A percentile compares a stretch with the other conserved stretches of the same genome.
Evolutionary conservation across 805 yeast genomes (phyloP).

Genomic region (Candida taoyuanica): DNA sequence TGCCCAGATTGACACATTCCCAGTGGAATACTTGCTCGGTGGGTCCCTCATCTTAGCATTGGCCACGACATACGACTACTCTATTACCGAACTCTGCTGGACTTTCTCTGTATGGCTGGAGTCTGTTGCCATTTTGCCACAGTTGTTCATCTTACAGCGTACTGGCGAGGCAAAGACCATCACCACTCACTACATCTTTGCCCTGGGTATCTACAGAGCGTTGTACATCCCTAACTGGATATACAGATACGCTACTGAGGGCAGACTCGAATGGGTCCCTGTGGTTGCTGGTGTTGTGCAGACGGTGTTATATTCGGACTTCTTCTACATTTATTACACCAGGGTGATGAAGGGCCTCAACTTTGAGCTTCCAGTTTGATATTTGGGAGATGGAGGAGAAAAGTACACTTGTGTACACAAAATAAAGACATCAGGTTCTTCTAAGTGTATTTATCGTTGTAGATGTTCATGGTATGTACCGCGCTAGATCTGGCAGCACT

Average conservation of each 20-base stretch:
- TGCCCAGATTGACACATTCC: conserved; percentile 69
- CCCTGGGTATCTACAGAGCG: conserved; percentile 85
- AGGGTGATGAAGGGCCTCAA: conserved; percentile 75
- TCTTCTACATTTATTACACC: conserved; percentile 86
- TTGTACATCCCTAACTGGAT: conserved; percentile 94
- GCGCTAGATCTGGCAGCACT: too few relatives aligned
- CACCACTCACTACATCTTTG: conserved; percentile 90
- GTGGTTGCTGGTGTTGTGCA: conserved; percentile 80
- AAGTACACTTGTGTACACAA: neutral
- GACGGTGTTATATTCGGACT: conserved; percentile 87
- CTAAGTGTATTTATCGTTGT: too few relatives aligned
- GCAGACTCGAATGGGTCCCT: conserved; percentile 62
- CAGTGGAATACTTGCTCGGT: conserved; percentile 61
- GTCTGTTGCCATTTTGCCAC: conserved; percentile 88
- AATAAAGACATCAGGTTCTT: neutral
- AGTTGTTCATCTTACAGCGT: conserved; percentile 82
- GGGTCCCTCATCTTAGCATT: conserved; percentile 57
- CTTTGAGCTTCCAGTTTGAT: conserved; percentile 60
- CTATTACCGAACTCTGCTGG: conserved; percentile 69
- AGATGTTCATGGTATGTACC: too few relatives aligned
- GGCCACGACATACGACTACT: conserved; percentile 62
- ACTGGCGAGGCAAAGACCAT: conserved; percentile 84
- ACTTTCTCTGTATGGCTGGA: conserved; percentile 91
- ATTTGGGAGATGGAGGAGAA: too few relatives aligned
- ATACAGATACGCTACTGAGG: conserved; percentile 69